A percentile compares a stretch with the other conserved stretches of the same genome.
These are phyloP conservation scores for Oryza glumipatula DNA, from an alignment of 176 grass and related monocot species.

Conservation along the genomic window DNA sequence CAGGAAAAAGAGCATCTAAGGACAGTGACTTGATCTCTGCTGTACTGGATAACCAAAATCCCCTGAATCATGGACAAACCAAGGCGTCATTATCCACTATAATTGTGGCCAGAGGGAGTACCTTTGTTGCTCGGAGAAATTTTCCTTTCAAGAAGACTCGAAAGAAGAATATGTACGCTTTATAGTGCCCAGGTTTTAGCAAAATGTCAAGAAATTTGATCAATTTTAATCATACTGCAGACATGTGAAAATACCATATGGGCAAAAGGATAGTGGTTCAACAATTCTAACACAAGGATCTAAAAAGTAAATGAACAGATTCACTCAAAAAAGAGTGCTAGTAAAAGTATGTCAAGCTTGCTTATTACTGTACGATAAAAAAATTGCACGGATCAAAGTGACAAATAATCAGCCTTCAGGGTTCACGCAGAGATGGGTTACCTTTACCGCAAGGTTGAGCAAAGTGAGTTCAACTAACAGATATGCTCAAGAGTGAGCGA, in stretches of 20 bases:
- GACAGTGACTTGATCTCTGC: no score
- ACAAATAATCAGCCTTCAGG: background rate
- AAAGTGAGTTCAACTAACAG: background rate
- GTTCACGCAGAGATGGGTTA: slow-evolving; percentile 26
- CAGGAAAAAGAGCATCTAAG: no score
- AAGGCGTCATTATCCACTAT: no score
- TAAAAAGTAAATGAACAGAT: background rate
- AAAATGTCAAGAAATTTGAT: background rate
- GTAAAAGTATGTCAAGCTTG: background rate
- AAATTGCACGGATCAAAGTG: background rate
- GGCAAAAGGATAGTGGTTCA: background rate
- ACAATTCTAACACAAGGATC: slow-evolving; percentile 2
- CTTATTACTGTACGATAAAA: background rate
- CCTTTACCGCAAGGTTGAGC: background rate
- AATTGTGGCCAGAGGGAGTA: background rate
- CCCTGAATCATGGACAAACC: no score
- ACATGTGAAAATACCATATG: background rate
- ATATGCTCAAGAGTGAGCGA: background rate
- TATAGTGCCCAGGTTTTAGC: background rate
- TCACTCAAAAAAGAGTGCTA: background rate
- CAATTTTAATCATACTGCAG: background rate
- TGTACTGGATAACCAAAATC: no score
- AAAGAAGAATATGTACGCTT: background rate
- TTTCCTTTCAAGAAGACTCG: background rate
- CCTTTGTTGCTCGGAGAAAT: background rate